Percentiles rank a stretch among this genome's conserved stretches.
Conservation (phyloP, 805 yeast species). For the Candida arabinofermentans region DNA sequence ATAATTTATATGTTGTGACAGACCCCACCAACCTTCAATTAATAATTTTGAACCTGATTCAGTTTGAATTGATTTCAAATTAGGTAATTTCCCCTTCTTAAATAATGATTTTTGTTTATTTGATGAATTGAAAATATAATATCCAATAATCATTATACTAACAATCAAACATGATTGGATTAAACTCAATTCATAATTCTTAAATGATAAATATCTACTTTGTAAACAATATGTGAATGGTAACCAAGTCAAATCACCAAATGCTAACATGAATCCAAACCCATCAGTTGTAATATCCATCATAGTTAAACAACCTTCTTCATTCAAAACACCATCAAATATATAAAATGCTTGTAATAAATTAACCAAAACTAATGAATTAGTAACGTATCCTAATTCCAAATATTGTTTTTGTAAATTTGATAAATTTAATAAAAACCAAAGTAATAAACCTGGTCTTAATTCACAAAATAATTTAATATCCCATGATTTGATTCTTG, state of each 20-base stretch:
- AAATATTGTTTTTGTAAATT: conserved; percentile 79
- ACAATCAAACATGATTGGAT: conserved; percentile 38
- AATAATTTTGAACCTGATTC: conserved; percentile 74
- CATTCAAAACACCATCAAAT: conserved; percentile 88
- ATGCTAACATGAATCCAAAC: conserved; percentile 92
- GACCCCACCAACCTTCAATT: conserved; percentile 95
- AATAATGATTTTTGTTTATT: conserved; percentile 84
- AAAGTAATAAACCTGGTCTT: conserved; percentile 88
- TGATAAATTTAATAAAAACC: conserved; percentile 76
- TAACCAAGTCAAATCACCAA: conserved; percentile 90
- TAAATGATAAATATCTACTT: conserved; percentile 70
- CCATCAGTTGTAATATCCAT: conserved; percentile 97
- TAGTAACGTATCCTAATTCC: conserved; percentile 52
- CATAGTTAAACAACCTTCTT: conserved; percentile 87
- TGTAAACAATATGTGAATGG: conserved; percentile 91
- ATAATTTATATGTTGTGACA: conserved; percentile 89
- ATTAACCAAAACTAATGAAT: conserved; percentile 68
- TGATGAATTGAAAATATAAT: conserved; percentile 76
- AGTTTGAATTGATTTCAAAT: conserved; percentile 68
- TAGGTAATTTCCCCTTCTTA: conserved; percentile 68
- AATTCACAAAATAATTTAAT: conserved; percentile 89
- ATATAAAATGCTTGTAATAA: conserved; percentile 76
- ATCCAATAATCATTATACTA: conserved; percentile 51
- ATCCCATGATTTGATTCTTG: conserved; percentile 81
- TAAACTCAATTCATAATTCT: conserved; percentile 52